Conservation (phyloP, 2,329 filamentous ascomycete genomes). For the Trichoderma atroviride region DNA sequence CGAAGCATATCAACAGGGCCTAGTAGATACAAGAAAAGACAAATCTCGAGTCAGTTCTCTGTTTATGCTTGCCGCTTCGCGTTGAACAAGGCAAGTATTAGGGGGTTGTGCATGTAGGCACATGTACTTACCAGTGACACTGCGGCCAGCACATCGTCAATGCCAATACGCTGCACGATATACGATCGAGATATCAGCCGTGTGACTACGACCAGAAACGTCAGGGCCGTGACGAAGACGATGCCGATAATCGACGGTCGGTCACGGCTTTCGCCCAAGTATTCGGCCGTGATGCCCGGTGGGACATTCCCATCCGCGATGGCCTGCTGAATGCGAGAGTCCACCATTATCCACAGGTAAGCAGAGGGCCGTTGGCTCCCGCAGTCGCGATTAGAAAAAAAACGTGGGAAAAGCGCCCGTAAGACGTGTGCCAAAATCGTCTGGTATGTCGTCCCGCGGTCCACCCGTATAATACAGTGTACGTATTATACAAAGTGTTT, state of each 20-base stretch:
- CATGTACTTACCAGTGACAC: constrained; percentile 39
- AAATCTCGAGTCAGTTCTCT: neutral
- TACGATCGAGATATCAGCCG: constrained; percentile 42
- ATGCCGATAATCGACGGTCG: constrained; percentile 44
- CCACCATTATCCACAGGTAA: constrained; percentile 30
- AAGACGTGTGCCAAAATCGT: neutral
- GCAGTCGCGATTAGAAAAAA: neutral
- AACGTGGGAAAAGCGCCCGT: neutral
- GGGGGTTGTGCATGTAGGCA: neutral
- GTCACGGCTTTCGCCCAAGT: constrained; percentile 44
- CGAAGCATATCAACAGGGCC: constrained; percentile 47
- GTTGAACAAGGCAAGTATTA: neutral
- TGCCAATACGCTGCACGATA: constrained; percentile 42
- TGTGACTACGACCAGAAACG: constrained; percentile 40
- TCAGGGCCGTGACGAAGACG: constrained; percentile 42
- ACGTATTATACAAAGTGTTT: neutral
- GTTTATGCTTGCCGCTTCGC: neutral
- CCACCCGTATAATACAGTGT: constrained; percentile 4
- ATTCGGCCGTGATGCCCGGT: constrained; percentile 38
- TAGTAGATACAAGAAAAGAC: constrained; percentile 25
- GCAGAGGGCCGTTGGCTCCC: neutral
- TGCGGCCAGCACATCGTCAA: constrained; percentile 45
- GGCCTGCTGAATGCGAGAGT: constrained; percentile 36
- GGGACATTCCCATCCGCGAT: constrained; percentile 43
- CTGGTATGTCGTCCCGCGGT: neutral